Percentiles rank a stretch among this genome's conserved stretches.
These are phyloP conservation scores for Magnusiomyces clavatus DNA, from an alignment of 1,139 yeast species.

Conservation along the genomic window DNA sequence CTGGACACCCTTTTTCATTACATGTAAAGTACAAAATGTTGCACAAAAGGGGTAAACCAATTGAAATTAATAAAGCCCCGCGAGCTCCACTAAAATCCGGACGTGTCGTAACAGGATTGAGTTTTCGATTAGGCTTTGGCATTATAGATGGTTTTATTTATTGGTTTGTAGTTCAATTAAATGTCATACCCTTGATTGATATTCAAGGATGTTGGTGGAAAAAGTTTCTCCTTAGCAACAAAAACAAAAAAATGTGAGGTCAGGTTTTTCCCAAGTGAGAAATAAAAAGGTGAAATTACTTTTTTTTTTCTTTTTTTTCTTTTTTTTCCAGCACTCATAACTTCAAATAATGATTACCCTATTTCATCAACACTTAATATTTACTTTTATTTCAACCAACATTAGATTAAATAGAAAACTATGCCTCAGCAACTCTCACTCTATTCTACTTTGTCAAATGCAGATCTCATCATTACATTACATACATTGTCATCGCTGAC, in stretches of 20 bases:
- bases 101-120: slow-evolving; percentile 67
- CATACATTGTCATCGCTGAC: slow-evolving; percentile 31
- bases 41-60: slow-evolving; percentile 60
- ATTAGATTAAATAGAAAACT: too few species aligned
- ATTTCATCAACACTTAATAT: too few species aligned
- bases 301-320: too few species aligned
- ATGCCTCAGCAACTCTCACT: slow-evolving; percentile 34
- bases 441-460: slow-evolving; percentile 25
- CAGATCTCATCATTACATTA: slow-evolving; percentile 29
- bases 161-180: too few species aligned
- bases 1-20: slow-evolving; percentile 32
- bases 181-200: neutral
- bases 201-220: neutral
- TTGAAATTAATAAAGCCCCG: slow-evolving; percentile 63
- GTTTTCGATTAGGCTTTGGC: slow-evolving; percentile 16
- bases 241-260: too few species aligned
- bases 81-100: slow-evolving; percentile 70
- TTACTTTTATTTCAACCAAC: too few species aligned
- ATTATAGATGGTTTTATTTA: neutral
- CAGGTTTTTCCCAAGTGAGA: too few species aligned
- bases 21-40: slow-evolving; percentile 47
- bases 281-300: too few species aligned
- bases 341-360: too few species aligned
- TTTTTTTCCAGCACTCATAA: too few species aligned
- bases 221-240: too few species aligned